Base-by-base conservation (phyloP, 1,284 basidiomycete species). In the Cryptococcus wingfieldii region DNA sequence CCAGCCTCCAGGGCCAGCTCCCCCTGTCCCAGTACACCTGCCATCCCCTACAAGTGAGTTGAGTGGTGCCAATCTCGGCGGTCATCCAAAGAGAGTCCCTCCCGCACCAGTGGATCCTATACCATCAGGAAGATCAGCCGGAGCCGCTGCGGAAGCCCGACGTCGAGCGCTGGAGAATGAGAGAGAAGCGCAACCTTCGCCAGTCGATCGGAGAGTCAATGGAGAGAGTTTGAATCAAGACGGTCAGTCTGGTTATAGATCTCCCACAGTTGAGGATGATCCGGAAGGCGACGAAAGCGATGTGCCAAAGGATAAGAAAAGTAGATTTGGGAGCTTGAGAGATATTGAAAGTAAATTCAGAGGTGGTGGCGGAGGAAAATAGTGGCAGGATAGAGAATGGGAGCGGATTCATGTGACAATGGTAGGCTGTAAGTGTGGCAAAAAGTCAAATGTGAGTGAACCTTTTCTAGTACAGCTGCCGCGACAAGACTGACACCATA, bases 181-280 rank as follows among this genome's bases (percentile, higher is more conserved):
- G 12, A 7, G 44, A 46, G 19, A 47, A 23, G 23, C 14, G 8
- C 16, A 18, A 7, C 45, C 16, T 47, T 25, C 45, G 19, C 19
- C 19, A 47, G 45, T 16, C 28, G 45, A 16, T 27, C 16, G 16
- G 45, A 8, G 28, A 16, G 18, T 18, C 28, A 23, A 47, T 14
- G 45, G 39, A n/a, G 25, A 47, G 12, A 38, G 31, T 23, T 1
- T 13, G 38, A n/a, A 34, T 7, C 14, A 18, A 18, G 37, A 28
- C 16, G 18, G 6, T 5, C 34, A 43, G 31, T 47, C 42, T 8
- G 46, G 46, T 34, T 52, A 52, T 27, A 34, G 34, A 46, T 42
- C 51, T 14, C 51, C 51, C 19, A 42, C 34, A 10, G 51, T 53
- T 5, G 42, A 39, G 25, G 51, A 53, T 18, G 38, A 19, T 25